Conservation (phyloP, 495 filamentous ascomycete genomes). For the Neurospora sp. region DNA sequence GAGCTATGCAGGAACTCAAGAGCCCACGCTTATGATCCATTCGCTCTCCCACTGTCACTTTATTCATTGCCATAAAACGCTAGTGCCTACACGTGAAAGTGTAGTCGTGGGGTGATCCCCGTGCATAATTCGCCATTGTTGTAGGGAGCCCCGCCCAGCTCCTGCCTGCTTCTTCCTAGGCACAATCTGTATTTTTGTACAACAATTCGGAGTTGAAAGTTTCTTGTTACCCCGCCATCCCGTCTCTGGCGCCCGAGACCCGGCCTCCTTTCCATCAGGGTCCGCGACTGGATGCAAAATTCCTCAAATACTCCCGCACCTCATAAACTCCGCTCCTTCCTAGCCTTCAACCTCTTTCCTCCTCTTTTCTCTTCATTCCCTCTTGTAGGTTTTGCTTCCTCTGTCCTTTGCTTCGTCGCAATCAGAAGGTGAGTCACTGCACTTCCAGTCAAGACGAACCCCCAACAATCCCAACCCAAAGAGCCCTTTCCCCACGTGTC, state of each 20-base stretch:
- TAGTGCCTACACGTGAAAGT: background rate
- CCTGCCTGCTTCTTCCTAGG: background rate
- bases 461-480: background rate
- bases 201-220: background rate
- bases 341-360: slow-evolving; percentile 5
- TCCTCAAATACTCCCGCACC: slow-evolving; percentile 27
- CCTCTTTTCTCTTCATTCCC: slow-evolving; percentile 20
- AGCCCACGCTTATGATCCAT: too few relatives aligned
- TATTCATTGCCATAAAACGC: background rate
- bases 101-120: background rate
- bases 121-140: background rate
- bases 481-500: background rate
- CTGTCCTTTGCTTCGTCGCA: slow-evolving; percentile 1
- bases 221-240: slow-evolving; percentile 10
- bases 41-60: too few relatives aligned
- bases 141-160: background rate
- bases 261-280: slow-evolving; percentile 15
- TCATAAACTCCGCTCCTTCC: slow-evolving; percentile 2
- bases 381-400: slow-evolving; percentile 1
- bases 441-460: background rate
- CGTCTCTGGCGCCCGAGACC: slow-evolving; percentile 15
- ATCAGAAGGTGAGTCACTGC: slow-evolving; percentile 10
- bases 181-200: slow-evolving; percentile 9
- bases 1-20: too few relatives aligned
- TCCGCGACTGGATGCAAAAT: slow-evolving; percentile 13